phyloP scores from a whole-genome alignment of 768 basidiomycete genomes.

The Lentinula sp. region DNA sequence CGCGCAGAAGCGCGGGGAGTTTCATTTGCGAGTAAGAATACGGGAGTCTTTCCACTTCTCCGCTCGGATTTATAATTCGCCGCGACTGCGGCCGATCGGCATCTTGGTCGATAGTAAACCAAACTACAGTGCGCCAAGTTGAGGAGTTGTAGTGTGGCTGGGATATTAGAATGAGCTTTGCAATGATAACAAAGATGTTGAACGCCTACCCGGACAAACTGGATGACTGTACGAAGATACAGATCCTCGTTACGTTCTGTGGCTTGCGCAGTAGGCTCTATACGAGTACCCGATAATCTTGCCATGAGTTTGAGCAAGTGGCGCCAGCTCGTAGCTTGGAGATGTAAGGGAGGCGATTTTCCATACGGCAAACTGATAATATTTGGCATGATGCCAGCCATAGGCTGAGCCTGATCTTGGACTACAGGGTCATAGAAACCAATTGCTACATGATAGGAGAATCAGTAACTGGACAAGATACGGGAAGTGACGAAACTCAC shows the following conservation, averaged over 20 bases:
- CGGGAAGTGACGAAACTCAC: constrained; percentile 36
- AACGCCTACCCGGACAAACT: constrained; percentile 64
- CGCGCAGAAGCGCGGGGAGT: constrained; percentile 56
- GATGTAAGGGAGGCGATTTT: constrained; percentile 58
- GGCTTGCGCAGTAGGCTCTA: constrained; percentile 69
- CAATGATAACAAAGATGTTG: neutral
- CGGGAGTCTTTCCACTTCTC: constrained; percentile 62
- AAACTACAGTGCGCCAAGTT: constrained; percentile 72
- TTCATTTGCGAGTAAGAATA: constrained; percentile 64
- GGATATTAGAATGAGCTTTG: neutral
- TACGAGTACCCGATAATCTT: constrained; percentile 56
- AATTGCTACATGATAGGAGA: constrained; percentile 40
- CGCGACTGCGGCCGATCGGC: constrained; percentile 32
- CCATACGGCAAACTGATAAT: constrained; percentile 72
- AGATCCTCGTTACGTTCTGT: constrained; percentile 47
- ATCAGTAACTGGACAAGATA: neutral
- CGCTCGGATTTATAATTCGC: constrained; percentile 37
- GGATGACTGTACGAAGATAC: constrained; percentile 66
- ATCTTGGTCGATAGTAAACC: constrained; percentile 73
- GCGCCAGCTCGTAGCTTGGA: constrained; percentile 72
- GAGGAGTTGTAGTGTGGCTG: constrained; percentile 54
- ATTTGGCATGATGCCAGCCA: constrained; percentile 57
- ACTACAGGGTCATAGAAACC: constrained; percentile 60
- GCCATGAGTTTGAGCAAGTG: constrained; percentile 73
- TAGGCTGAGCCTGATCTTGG: constrained; percentile 34